phyloP scores from a whole-genome alignment of 1,284 basidiomycete genomes.

The Leucocoprinus gongylophorus region DNA sequence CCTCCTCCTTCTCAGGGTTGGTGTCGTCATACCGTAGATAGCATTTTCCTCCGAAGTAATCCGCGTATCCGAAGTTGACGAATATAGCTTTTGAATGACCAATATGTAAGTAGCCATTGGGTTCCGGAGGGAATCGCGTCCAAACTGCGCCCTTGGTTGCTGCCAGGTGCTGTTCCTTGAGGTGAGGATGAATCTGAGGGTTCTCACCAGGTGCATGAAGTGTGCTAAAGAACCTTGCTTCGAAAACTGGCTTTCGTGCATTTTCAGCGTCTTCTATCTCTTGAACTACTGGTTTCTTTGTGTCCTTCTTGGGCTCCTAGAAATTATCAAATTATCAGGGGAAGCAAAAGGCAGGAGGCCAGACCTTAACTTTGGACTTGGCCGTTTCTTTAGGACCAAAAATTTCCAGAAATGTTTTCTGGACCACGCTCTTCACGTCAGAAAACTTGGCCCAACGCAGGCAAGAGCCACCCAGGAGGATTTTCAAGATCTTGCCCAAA shows the following conservation, averaged over 20 bases:
- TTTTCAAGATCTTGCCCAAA: slow-evolving; percentile 66
- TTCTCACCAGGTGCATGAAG: slow-evolving; percentile 96
- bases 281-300: slow-evolving; percentile 27
- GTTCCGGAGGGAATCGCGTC: slow-evolving; percentile 98
- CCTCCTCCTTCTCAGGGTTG: slow-evolving; percentile 98
- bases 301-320: slow-evolving; percentile 52
- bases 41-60: slow-evolving; percentile 83
- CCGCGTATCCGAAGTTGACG: slow-evolving; percentile 96
- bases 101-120: slow-evolving; percentile 95
- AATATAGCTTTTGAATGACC: slow-evolving; percentile 99
- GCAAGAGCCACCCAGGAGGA: slow-evolving; percentile 60
- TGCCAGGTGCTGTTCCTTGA: slow-evolving; percentile 79
- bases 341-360: neutral
- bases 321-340: neutral
- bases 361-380: slow-evolving; percentile 65
- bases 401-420: slow-evolving; percentile 63
- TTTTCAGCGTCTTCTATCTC: slow-evolving; percentile 30
- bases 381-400: slow-evolving; percentile 76
- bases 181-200: slow-evolving; percentile 74
- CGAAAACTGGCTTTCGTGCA: slow-evolving; percentile 71
- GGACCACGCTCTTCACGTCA: slow-evolving; percentile 86
- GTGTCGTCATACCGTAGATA: slow-evolving; percentile 98
- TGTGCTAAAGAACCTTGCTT: slow-evolving; percentile 90
- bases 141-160: slow-evolving; percentile 81
- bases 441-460: slow-evolving; percentile 88